Base-by-base conservation (phyloP, 495 filamentous ascomycete species). In the Lichina pygmaea region DNA sequence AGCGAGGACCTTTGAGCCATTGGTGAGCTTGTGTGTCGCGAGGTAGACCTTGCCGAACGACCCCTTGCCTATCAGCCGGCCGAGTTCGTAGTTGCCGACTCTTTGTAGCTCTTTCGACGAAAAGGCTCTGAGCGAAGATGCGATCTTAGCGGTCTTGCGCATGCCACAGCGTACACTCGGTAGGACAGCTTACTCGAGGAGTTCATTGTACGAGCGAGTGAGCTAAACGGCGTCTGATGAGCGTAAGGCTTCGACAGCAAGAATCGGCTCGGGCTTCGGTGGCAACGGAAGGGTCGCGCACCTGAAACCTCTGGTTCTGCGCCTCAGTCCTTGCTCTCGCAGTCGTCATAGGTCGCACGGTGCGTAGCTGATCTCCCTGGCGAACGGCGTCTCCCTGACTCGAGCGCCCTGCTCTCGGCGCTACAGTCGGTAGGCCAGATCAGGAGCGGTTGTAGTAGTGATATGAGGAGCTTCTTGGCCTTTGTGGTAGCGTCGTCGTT, bases 21-120 rank as follows among this genome's bases (percentile, higher is more conserved):
- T 94, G 51, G 82, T 95, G 59, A 97, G 82, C 58, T 93, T 94
- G 61, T 97, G 89, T 24, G 78, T 76, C 46, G 91, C 89, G 50
- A 97, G 70, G 58, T 95, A 97, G 47, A 95, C 89, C 63, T 94
- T 95, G 52, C 89, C 89, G 62, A 95, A 97, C 42, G 83, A 92
- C 34, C 89, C 89, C 57, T 95, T 95, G 44, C 89, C 89, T 55
- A 97, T 93, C 43, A 97, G 65, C 44, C 76, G 73, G 34, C 86
- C 89, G 13, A 95, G 65, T 33, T 78, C 75, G 61, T 97, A 97
- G 60, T 95, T 97, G 44, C 89, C 89, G 47, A 97, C 89, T 37
- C 72, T 78, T 48, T 77, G 74, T 44, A 97, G 71, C 48, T 95
- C 91, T 55, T 79, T 81, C 50, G 81, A 84, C 42, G 83, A 81